Base-by-base conservation (phyloP, 345 rosid species). In the Lumnitzera racemosa region DNA sequence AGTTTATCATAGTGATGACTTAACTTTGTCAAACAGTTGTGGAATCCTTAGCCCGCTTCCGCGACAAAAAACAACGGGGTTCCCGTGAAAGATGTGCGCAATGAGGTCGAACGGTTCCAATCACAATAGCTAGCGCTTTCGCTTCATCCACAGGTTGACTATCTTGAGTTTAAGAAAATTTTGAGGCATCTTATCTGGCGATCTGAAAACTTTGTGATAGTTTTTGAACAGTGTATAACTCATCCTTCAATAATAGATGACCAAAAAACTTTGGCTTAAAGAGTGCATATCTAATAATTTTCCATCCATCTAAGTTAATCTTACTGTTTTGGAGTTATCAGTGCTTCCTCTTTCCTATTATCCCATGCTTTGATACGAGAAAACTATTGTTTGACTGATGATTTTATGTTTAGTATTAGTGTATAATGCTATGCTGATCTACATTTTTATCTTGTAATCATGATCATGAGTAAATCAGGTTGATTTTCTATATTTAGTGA, bases 1-100 rank as follows among this genome's bases (percentile, higher is more conserved):
- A 73, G 82, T 60, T 74, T 72, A 57, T 76, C 75, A 57, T 77
- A 79, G 71, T 17, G 20, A 5, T 53, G 56, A 13, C 56, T 15
- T 53, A 11, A 23, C 14, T 31, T 11, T 5, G 4, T 53, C 12
- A 25, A 12, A 53, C 8, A 53, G 5, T 10, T 17, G 25, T 16
- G 17, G 5, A 25, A 53, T 17, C 24, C 20, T 23, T 25, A 16
- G 7, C 43, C 9, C 2, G 43, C 43, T 5, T 36, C 43, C 10
- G 36, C 36, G 36, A 29, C 3, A 29, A 29, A 29, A 29, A 56
- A 12, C 12, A 29, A 43, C 2, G 24, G 59, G 59, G 48, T 57
- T 41, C 16, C 15, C 12, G 25, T 36, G 60, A 24, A 41, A 57
- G 49, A 57, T 48, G 9, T 57, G 60, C 31, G 31, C 60, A 41